These are phyloP conservation scores for Fusarium redolens DNA, from an alignment of 2,329 filamentous ascomycete genomes.

Conservation along the genomic window DNA sequence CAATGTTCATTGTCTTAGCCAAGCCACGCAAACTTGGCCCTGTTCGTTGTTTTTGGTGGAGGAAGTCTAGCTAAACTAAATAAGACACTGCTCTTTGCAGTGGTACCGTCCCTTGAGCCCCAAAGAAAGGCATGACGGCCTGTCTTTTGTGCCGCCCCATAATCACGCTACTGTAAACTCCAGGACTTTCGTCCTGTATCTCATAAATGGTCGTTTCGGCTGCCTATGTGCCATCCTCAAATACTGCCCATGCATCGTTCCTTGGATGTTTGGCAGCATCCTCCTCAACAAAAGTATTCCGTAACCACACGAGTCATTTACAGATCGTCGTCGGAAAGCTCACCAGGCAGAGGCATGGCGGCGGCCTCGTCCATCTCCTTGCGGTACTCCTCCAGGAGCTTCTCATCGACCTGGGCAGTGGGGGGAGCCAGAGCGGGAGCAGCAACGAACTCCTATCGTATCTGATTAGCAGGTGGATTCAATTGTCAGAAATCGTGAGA, in stretches of 20 bases:
- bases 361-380: conserved; percentile 89
- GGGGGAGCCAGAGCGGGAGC: conserved; percentile 94
- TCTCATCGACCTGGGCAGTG: conserved; percentile 88
- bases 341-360: conserved; percentile 87
- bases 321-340: conserved; percentile 83
- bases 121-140: conserved; percentile 47
- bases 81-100: conserved; percentile 48
- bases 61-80: conserved; percentile 53
- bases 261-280: conserved; percentile 40
- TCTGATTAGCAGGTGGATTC: conserved; percentile 42
- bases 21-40: conserved; percentile 47
- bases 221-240: conserved; percentile 48
- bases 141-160: conserved; percentile 48
- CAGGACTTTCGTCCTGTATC: conserved; percentile 49
- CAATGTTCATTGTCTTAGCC: conserved; percentile 39
- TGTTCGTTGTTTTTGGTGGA: conserved; percentile 45
- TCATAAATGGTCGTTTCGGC: conserved; percentile 54
- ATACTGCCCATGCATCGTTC: conserved; percentile 40
- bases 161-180: conserved; percentile 53
- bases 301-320: conserved; percentile 55
- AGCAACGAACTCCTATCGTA: conserved; percentile 88
- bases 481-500: not conserved
- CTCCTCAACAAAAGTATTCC: conserved; percentile 47
- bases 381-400: conserved; percentile 83
- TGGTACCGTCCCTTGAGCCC: conserved; percentile 48